These are phyloP conservation scores for Metschnikowia anglica DNA, from an alignment of 805 yeast species.

Conservation along the genomic window DNA sequence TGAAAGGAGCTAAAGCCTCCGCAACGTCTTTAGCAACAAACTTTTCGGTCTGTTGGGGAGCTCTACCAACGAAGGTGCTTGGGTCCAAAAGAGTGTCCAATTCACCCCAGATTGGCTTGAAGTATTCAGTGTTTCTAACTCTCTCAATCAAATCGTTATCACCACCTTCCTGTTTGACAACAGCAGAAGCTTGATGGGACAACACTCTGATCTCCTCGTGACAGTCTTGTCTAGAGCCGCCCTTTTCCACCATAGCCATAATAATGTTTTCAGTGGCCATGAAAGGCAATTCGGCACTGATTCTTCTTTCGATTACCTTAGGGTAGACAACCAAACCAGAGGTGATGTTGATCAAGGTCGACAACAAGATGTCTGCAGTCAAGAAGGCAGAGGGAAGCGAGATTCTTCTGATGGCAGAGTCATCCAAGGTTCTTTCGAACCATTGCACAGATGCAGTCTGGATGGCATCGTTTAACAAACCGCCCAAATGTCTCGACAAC, in stretches of 20 bases:
- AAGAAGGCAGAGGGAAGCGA: slow-evolving; percentile 94
- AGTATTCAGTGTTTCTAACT: slow-evolving; percentile 71
- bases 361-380: slow-evolving; percentile 88
- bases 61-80: slow-evolving; percentile 94
- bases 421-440: slow-evolving; percentile 99
- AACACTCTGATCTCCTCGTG: slow-evolving; percentile 97
- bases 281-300: slow-evolving; percentile 91
- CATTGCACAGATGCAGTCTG: slow-evolving; percentile 98
- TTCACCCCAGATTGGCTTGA: slow-evolving; percentile 84
- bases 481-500: slow-evolving; percentile 92
- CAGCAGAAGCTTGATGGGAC: slow-evolving; percentile 95
- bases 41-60: slow-evolving; percentile 96
- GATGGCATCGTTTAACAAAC: slow-evolving; percentile 87
- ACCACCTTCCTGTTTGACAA: slow-evolving; percentile 97
- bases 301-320: slow-evolving; percentile 96
- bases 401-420: slow-evolving; percentile 96
- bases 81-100: slow-evolving; percentile 84
- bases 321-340: slow-evolving; percentile 97
- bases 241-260: slow-evolving; percentile 99
- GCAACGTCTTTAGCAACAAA: slow-evolving; percentile 83
- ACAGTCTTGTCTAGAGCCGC: slow-evolving; percentile 97
- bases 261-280: slow-evolving; percentile 99
- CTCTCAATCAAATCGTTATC: slow-evolving; percentile 96
- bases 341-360: slow-evolving; percentile 87
- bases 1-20: slow-evolving; percentile 71